Conservation (phyloP, 2,329 filamentous ascomycete genomes). For the Aspergillus novofumigatus region DNA sequence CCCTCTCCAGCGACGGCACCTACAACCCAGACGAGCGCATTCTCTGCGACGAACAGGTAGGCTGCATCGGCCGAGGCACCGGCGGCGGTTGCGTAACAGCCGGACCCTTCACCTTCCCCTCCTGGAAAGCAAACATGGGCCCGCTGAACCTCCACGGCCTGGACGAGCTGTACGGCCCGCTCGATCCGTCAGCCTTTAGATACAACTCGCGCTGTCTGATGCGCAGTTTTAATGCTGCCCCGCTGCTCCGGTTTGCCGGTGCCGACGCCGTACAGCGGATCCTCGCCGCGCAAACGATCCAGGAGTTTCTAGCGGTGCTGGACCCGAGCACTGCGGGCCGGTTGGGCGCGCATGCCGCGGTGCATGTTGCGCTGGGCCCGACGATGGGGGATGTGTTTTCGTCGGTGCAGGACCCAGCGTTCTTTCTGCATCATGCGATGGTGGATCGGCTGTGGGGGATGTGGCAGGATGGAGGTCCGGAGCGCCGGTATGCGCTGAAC, state of each 20-base stretch:
- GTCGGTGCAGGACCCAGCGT: neutral
- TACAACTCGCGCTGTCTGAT: conserved; percentile 14
- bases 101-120: conserved; percentile 8
- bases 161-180: neutral
- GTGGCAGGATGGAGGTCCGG: neutral
- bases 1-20: conserved; percentile 1
- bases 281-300: neutral
- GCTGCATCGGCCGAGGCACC: conserved; percentile 1
- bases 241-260: neutral
- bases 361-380: neutral
- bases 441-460: neutral
- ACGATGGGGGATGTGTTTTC: neutral
- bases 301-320: neutral
- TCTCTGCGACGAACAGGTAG: neutral
- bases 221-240: neutral
- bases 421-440: neutral
- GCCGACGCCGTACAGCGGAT: neutral
- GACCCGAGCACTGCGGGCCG: neutral
- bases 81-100: conserved; percentile 12
- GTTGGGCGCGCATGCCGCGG: neutral
- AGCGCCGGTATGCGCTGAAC: conserved; percentile 13
- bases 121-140: conserved; percentile 7
- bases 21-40: neutral
- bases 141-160: conserved; percentile 2
- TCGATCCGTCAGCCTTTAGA: conserved; percentile 1